Percentiles rank a stretch among this genome's conserved stretches.
phyloP scores from a whole-genome alignment of 2,329 filamentous ascomycete genomes.

The Aspergillus hortae region DNA sequence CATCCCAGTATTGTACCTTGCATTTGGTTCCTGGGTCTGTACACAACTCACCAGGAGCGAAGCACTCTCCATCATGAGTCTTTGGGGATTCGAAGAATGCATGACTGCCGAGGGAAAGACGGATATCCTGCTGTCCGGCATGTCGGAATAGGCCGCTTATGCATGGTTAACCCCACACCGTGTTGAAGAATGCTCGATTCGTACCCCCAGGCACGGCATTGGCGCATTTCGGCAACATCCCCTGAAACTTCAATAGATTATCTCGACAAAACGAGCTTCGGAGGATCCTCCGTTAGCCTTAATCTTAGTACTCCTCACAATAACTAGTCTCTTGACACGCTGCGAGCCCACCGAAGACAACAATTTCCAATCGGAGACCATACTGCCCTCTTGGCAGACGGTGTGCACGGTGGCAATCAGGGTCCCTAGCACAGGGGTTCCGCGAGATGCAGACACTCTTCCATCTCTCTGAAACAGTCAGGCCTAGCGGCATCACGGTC shows the following conservation, averaged over 20 bases:
- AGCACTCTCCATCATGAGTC: no score
- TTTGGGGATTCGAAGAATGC: no score
- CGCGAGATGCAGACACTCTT: slow-evolving; percentile 1
- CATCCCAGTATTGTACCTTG: no score
- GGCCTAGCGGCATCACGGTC: slow-evolving; percentile 10
- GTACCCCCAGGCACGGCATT: background rate
- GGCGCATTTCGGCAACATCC: background rate
- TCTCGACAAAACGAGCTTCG: background rate
- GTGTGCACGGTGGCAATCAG: background rate
- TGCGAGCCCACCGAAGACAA: background rate
- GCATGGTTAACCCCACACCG: background rate
- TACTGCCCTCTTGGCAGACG: background rate
- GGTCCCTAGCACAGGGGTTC: background rate
- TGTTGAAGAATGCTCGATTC: background rate
- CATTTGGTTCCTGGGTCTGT: background rate
- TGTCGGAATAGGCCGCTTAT: background rate
- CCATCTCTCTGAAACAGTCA: slow-evolving; percentile 15
- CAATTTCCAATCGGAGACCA: background rate
- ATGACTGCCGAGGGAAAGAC: background rate
- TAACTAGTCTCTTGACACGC: background rate
- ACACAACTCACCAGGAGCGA: background rate
- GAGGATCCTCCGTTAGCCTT: slow-evolving; percentile 1
- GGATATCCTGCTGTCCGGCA: background rate
- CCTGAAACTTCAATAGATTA: background rate
- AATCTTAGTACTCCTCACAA: background rate